These are phyloP conservation scores for Funneliformis caledonium DNA, from an alignment of 371 early-diverging fungal genomes.

Conservation along the genomic window DNA sequence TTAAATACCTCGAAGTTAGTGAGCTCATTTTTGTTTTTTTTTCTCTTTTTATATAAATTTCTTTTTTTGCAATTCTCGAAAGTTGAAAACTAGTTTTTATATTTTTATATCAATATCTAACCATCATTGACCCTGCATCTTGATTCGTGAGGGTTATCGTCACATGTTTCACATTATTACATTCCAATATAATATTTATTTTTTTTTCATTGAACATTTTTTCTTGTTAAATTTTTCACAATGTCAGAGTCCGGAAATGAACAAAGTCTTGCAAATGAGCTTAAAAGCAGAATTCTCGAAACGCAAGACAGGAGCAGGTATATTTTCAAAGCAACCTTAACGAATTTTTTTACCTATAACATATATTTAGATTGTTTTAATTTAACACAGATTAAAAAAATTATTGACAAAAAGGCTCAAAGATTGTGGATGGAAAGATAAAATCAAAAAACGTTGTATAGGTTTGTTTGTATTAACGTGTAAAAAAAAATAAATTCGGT, in stretches of 20 bases:
- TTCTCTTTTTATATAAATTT: too few relatives aligned
- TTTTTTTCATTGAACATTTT: not conserved
- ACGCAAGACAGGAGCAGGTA: not conserved
- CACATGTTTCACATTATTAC: not conserved
- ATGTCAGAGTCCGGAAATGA: not conserved
- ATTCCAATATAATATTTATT: not conserved
- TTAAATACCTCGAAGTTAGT: not conserved
- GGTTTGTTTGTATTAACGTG: not conserved
- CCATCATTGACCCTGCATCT: too few relatives aligned
- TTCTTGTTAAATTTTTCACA: not conserved
- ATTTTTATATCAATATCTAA: too few relatives aligned
- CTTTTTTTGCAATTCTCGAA: too few relatives aligned
- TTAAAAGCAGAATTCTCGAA: not conserved
- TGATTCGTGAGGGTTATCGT: too few relatives aligned
- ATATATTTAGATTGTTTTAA: too few relatives aligned
- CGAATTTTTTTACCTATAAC: too few relatives aligned
- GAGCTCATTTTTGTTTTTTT: not conserved
- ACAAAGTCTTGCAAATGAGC: not conserved
- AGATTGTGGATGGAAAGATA: constrained; percentile 16
- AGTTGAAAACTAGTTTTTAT: too few relatives aligned
- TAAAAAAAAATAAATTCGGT: too few relatives aligned
- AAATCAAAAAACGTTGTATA: constrained; percentile 8
- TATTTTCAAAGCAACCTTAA: too few relatives aligned
- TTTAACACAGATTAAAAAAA: constrained; percentile 8
- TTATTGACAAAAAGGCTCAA: constrained; percentile 7